These are phyloP conservation scores for Aureobasidium subglaciale DNA, from an alignment of 2,329 filamentous ascomycete genomes.

Conservation along the genomic window DNA sequence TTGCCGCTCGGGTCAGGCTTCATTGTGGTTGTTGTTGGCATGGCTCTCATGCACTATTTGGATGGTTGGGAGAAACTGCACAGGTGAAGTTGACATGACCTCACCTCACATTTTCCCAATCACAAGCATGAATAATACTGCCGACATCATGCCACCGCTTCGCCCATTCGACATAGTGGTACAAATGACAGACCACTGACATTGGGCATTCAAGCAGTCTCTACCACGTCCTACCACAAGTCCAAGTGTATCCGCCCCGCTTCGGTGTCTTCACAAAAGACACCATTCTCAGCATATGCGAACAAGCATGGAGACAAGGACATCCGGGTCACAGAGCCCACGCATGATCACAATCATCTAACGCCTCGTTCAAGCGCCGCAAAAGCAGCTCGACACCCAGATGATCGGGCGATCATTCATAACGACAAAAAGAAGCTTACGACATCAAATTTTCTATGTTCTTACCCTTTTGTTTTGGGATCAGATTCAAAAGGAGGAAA, in stretches of 20 bases:
- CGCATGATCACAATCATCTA: background rate
- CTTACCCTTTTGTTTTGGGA: background rate
- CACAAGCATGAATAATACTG: background rate
- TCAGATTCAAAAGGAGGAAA: background rate
- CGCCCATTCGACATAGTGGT: background rate
- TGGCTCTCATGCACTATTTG: conserved; percentile 13
- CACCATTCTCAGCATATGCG: background rate
- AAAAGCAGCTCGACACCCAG: background rate
- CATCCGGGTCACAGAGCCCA: background rate
- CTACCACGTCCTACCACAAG: background rate
- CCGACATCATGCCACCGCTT: background rate
- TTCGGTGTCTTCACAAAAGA: background rate
- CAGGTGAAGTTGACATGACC: conserved; percentile 11
- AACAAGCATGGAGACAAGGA: conserved; percentile 3
- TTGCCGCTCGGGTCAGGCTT: conserved; percentile 7
- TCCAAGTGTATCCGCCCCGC: background rate
- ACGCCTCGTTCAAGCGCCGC: background rate
- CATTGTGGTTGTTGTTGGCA: conserved; percentile 9
- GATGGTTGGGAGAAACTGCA: conserved; percentile 14
- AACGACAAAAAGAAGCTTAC: background rate
- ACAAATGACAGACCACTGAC: background rate
- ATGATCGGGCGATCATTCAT: background rate
- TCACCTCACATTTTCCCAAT: background rate
- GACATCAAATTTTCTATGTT: background rate
- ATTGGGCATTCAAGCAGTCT: conserved; percentile 4